phyloP scores from a whole-genome alignment of 176 grass and related monocot genomes.

The Carex kokanica region DNA sequence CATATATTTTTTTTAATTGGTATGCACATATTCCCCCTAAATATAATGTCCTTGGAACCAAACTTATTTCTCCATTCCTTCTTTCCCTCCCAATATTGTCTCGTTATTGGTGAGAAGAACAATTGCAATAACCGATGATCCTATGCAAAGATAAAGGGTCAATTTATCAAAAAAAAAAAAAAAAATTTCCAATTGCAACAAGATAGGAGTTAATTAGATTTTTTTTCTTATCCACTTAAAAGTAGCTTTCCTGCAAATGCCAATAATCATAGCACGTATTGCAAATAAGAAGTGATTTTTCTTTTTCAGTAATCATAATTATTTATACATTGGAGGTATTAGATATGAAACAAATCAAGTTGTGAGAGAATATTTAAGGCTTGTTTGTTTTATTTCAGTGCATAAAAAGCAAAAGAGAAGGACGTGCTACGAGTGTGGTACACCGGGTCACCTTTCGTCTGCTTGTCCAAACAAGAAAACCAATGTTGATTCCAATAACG shows the following conservation, averaged over 20 bases:
- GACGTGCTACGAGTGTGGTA: slow-evolving; percentile 64
- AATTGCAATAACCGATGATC: background rate
- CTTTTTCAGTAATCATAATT: background rate
- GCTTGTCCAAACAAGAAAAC: slow-evolving; percentile 60
- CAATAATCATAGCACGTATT: background rate
- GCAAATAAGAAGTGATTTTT: background rate
- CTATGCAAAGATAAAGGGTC: background rate
- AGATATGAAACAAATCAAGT: background rate
- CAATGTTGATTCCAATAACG: slow-evolving; percentile 33
- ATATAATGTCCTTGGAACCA: background rate
- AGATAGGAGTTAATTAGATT: background rate
- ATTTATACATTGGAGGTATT: background rate
- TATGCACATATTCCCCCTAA: too few relatives aligned
- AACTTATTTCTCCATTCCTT: background rate
- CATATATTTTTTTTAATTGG: too few relatives aligned
- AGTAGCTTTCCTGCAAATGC: background rate
- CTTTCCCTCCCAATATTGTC: background rate
- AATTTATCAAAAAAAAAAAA: background rate
- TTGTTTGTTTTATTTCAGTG: slow-evolving; percentile 9
- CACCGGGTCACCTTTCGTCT: slow-evolving; percentile 62
- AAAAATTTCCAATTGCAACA: background rate
- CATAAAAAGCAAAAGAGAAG: slow-evolving; percentile 34
- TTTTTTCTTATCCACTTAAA: background rate
- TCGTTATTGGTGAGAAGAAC: background rate
- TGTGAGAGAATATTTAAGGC: background rate